A percentile compares a stretch with the other conserved stretches of the same genome.
Evolutionary conservation across 495 filamentous ascomycete species (phyloP).

Genomic region (Jackrogersella minutella): DNA sequence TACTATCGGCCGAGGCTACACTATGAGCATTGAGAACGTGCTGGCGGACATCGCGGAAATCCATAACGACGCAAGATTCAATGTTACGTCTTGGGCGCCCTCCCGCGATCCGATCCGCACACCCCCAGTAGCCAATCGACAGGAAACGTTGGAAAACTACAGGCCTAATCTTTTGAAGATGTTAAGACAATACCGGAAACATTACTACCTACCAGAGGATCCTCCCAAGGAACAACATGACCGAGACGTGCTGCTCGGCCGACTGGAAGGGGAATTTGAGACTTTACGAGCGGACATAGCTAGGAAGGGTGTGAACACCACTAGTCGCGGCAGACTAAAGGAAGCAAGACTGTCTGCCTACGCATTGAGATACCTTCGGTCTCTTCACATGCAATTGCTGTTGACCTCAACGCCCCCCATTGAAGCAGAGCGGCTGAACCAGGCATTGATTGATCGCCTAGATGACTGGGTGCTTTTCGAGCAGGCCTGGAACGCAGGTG

Average conservation of each 20-base stretch:
- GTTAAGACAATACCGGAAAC: not conserved
- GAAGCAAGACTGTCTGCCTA: not conserved
- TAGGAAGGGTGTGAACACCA: not conserved
- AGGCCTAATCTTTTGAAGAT: not conserved
- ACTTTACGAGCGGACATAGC: not conserved
- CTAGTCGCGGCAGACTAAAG: not conserved
- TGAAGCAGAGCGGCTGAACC: not conserved
- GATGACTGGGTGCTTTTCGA: constrained; percentile 36
- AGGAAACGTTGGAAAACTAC: constrained; percentile 2
- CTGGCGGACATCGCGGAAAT: constrained; percentile 23
- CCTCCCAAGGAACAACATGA: not conserved
- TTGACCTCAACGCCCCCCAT: constrained; percentile 2
- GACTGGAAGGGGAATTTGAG: not conserved
- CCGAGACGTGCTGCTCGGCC: not conserved
- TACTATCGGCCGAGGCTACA: not conserved
- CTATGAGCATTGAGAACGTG: constrained; percentile 14
- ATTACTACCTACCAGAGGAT: not conserved
- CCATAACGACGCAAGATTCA: constrained; percentile 7
- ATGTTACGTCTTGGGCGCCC: not conserved
- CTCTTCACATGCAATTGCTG: constrained; percentile 21
- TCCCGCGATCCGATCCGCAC: constrained; percentile 2
- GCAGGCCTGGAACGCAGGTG: constrained; percentile 16
- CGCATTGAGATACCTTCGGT: constrained; percentile 21
- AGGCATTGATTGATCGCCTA: constrained; percentile 20
- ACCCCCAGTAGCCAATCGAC: constrained; percentile 13